Conservation (phyloP, 2,329 filamentous ascomycete genomes). For the Neonectria magnoliae region DNA sequence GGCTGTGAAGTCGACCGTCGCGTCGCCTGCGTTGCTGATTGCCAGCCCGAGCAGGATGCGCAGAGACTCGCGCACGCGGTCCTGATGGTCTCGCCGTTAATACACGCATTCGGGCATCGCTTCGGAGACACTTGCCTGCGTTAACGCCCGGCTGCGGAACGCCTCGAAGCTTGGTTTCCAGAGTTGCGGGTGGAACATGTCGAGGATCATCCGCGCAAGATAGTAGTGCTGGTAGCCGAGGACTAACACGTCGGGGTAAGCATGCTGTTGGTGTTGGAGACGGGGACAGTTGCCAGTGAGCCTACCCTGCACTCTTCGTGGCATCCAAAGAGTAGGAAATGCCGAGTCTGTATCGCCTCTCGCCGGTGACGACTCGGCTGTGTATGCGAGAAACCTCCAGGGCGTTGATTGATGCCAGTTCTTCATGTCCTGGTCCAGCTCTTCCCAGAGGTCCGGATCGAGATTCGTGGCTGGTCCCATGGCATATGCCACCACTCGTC, state of each 20-base stretch:
- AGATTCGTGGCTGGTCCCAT: constrained; percentile 46
- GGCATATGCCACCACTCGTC: constrained; percentile 46
- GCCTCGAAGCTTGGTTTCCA: constrained; percentile 39
- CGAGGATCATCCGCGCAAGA: constrained; percentile 50
- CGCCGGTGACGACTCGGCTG: constrained; percentile 17
- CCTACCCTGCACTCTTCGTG: constrained; percentile 26
- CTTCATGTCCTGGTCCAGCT: constrained; percentile 34
- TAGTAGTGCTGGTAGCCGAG: constrained; percentile 54
- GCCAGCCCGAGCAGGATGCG: constrained; percentile 39
- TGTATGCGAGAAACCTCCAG: constrained; percentile 27
- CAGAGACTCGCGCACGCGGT: constrained; percentile 35
- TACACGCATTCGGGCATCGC: background rate
- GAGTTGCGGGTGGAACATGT: constrained; percentile 50
- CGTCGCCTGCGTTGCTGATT: constrained; percentile 39
- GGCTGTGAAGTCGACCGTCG: constrained; percentile 41
- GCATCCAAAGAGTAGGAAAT: constrained; percentile 33
- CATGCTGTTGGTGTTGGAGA: background rate
- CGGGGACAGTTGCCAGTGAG: background rate
- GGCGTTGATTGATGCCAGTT: constrained; percentile 38
- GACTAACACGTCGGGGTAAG: constrained; percentile 36
- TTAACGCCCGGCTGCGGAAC: constrained; percentile 29
- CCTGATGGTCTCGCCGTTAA: constrained; percentile 20
- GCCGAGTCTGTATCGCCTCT: constrained; percentile 8
- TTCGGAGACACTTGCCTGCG: constrained; percentile 29
- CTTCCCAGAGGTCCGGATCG: constrained; percentile 28